These are phyloP conservation scores for Scleroderma citrinum DNA, from an alignment of 768 basidiomycete genomes.

Conservation along the genomic window DNA sequence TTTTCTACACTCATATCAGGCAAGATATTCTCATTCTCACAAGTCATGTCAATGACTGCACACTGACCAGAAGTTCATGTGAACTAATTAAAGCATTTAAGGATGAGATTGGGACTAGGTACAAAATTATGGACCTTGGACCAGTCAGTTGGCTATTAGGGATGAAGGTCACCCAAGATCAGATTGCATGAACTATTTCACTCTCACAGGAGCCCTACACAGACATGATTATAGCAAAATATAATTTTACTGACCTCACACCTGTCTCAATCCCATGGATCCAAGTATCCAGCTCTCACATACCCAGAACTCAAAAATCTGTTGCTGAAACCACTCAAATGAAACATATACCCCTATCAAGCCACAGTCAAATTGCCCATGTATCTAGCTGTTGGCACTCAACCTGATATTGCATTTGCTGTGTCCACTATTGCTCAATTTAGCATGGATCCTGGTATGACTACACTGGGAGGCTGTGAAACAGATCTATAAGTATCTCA, in stretches of 20 bases:
- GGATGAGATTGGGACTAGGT: neutral
- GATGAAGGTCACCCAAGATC: neutral
- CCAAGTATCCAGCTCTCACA: no score
- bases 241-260: slow-evolving; percentile 6
- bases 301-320: no score
- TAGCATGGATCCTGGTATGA: neutral
- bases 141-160: no score
- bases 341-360: no score
- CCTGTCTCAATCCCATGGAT: neutral
- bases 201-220: slow-evolving; percentile 20
- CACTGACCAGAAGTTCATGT: neutral
- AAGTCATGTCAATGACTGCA: neutral
- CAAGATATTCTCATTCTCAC: no score
- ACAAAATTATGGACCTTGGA: neutral
- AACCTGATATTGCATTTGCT: neutral
- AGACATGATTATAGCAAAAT: slow-evolving; percentile 22
- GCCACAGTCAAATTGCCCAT: slow-evolving; percentile 3
- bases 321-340: no score
- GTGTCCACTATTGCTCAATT: neutral
- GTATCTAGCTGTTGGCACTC: neutral
- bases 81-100: neutral
- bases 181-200: neutral
- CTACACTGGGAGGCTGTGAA: neutral
- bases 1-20: no score
- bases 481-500: neutral